Base-by-base conservation (phyloP, 78 protist genomes). In the Anaeramoeba ignava region DNA sequence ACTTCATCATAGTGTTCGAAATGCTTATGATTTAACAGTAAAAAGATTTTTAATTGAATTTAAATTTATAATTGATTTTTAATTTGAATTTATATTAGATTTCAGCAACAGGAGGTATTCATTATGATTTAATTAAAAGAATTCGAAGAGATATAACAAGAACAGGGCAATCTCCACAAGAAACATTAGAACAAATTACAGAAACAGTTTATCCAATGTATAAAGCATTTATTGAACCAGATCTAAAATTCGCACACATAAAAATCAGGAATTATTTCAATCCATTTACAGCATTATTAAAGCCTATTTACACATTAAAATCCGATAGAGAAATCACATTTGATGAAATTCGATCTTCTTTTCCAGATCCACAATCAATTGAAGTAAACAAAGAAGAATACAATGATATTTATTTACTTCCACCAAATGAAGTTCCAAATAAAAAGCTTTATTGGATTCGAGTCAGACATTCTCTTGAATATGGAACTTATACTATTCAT, bases 161-260 rank as follows among this genome's bases (percentile, higher is more conserved):
- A 37, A 88, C 90, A 0, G 91, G 91, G 41, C 91, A 89, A 73
- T 85, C 84, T 41, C 88, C 89, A 78, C 85, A 87, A 82, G 91
- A 89, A 68, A 82, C 89, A 23, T 68, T 89, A 3, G 88, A 81
- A 42, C 91, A 89, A 78, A 88, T 89, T 33, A 87, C 91, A 38
- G 88, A 89, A 54, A 89, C 91, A 0, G 91, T 89, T 36, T 89
- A 87, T 39, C 91, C 91, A 23, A 89, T 89, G 91, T 89, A 89
- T 82, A 89, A 89, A 37, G 90, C 91, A 42, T 89, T 89, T 80
- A 89, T 89, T 84, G 91, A 89, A 41, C 91, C 91, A 0, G 89
- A 88, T 36, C 84, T 89, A 8, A 85, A 82, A 41, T 36, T 87
- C 42, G 91, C 91, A 1, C 88, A 89, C 36, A 87, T 89, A 37